Evolutionary conservation across 1,284 basidiomycete species (phyloP).

Genomic region (Boletus mariae): DNA sequence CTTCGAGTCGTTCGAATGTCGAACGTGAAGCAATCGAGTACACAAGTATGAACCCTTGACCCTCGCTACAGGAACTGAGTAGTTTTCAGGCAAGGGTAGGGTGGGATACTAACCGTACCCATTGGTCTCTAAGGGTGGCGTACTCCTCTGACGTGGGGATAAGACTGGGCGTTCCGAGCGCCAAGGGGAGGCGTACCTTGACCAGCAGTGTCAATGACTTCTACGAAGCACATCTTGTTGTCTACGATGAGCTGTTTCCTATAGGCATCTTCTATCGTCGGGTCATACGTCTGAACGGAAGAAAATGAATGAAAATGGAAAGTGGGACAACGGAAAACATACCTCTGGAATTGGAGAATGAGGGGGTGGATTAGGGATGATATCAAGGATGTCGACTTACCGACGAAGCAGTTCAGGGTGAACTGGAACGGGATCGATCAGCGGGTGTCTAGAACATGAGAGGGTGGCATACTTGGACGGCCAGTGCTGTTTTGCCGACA

Average conservation of each 20-base stretch:
- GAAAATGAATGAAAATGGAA: constrained; percentile 10
- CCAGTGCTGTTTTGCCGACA: constrained; percentile 96
- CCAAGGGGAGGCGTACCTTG: constrained; percentile 62
- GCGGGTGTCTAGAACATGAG: constrained; percentile 3
- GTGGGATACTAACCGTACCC: constrained; percentile 77
- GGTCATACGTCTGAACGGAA: constrained; percentile 70
- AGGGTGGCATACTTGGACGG: constrained; percentile 73
- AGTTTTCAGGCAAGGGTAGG: constrained; percentile 7
- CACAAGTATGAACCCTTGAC: constrained; percentile 97
- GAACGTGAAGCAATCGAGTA: constrained; percentile 96
- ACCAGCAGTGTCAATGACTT: constrained; percentile 91
- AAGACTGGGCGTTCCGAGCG: constrained; percentile 11
- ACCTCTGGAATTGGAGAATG: constrained; percentile 44
- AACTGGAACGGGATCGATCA: constrained; percentile 51
- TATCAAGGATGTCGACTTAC: constrained; percentile 39
- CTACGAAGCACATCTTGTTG: constrained; percentile 87
- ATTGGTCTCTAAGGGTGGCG: constrained; percentile 96
- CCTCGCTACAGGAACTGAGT: constrained; percentile 60
- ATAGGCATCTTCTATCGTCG: constrained; percentile 95
- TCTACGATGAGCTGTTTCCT: constrained; percentile 90
- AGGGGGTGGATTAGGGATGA: constrained; percentile 19
- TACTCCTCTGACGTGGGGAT: constrained; percentile 72
- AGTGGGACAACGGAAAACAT: constrained; percentile 13
- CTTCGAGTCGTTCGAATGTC: constrained; percentile 92
- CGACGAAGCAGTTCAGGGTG: constrained; percentile 90